Percentiles rank a stretch among this genome's conserved stretches.
Conservation (phyloP, 2,329 filamentous ascomycete species). For the Chalaropsis ovoidea region DNA sequence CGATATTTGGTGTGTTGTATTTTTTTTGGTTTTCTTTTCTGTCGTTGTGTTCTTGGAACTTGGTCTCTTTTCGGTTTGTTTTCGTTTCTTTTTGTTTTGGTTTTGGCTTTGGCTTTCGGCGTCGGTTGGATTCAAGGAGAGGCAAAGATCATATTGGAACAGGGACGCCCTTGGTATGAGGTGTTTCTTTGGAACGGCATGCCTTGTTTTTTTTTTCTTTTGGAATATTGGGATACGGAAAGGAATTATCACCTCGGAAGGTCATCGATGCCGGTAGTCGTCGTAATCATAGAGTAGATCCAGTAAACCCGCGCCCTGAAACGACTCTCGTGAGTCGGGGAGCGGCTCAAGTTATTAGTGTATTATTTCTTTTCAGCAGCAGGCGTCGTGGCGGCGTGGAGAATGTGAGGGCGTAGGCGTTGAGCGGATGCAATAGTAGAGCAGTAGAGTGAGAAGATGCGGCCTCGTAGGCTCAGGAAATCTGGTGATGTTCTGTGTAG, state of each 20-base stretch:
- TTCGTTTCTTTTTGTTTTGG: neutral
- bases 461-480: too few relatives aligned
- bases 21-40: neutral
- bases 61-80: neutral
- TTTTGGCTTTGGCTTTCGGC: neutral
- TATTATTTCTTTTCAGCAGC: neutral
- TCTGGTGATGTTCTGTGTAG: too few relatives aligned
- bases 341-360: neutral
- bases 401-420: neutral
- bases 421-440: too few relatives aligned
- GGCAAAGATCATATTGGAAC: conserved; percentile 7
- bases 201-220: neutral
- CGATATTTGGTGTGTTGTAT: neutral
- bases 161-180: neutral
- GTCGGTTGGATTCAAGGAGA: conserved; percentile 9
- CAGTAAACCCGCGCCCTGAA: neutral
- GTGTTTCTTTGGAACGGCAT: conserved; percentile 10
- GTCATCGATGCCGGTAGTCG: conserved; percentile 9
- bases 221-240: conserved; percentile 6
- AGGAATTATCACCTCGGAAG: conserved; percentile 3
- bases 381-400: neutral
- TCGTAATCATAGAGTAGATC: conserved; percentile 13
- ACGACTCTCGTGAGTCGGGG: conserved; percentile 10
- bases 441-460: too few relatives aligned
- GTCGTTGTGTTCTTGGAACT: neutral